These are phyloP conservation scores for Kwoniella sp. DNA, from an alignment of 768 basidiomycete species.

Conservation along the genomic window DNA sequence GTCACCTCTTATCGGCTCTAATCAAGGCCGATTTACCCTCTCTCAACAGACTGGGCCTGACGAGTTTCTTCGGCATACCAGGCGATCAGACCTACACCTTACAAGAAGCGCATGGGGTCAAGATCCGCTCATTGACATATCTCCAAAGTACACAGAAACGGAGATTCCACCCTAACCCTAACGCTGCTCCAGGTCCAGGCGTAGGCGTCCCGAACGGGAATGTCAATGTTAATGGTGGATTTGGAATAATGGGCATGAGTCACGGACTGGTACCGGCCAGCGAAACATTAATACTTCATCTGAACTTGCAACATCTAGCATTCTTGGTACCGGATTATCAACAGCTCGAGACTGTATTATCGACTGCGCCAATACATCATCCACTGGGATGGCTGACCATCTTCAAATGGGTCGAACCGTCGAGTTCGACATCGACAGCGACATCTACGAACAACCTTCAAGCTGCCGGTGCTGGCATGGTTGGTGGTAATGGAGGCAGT, in stretches of 20 bases:
- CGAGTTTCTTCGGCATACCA: slow-evolving; percentile 28
- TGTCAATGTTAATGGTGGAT: background rate
- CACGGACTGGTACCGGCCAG: slow-evolving; percentile 23
- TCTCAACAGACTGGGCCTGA: slow-evolving; percentile 37
- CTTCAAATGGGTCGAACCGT: slow-evolving; percentile 36
- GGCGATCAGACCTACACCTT: slow-evolving; percentile 38
- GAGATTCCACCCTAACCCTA: no score
- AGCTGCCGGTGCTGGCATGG: background rate
- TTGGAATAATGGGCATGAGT: background rate
- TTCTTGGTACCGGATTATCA: slow-evolving; percentile 34
- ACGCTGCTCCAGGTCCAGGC: no score
- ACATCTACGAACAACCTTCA: background rate
- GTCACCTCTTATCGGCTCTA: slow-evolving; percentile 36
- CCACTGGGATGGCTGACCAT: slow-evolving; percentile 40
- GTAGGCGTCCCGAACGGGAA: no score
- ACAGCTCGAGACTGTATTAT: slow-evolving; percentile 18
- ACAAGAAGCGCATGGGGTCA: slow-evolving; percentile 37
- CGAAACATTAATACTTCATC: slow-evolving; percentile 38
- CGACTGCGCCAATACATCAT: slow-evolving; percentile 20
- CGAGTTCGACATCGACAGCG: background rate
- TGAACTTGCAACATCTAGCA: slow-evolving; percentile 33
- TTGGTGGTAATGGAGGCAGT: background rate
- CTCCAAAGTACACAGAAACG: slow-evolving; percentile 38
- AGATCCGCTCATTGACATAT: slow-evolving; percentile 45
- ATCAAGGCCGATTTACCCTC: slow-evolving; percentile 38